Conservation (phyloP, 208 protist species). For the Acanthamoeba divionensis region DNA sequence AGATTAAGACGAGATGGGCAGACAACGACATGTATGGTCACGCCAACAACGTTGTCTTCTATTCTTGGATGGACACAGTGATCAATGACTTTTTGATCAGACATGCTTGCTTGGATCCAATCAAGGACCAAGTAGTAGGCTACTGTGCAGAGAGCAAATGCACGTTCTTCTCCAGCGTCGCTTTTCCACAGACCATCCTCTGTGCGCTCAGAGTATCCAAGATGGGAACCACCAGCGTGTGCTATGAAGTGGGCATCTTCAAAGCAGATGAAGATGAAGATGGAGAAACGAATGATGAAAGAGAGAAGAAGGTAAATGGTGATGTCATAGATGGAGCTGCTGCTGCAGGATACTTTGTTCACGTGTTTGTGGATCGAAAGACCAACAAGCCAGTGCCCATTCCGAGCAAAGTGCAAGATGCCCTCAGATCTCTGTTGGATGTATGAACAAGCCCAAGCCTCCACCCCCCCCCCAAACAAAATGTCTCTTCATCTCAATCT, state of each 20-base stretch:
- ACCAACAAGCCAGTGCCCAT: neutral
- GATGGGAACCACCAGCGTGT: neutral
- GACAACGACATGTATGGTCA: constrained; percentile 22
- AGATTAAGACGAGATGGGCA: neutral
- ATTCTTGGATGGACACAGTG: constrained; percentile 1
- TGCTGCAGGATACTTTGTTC: neutral
- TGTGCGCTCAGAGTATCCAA: neutral
- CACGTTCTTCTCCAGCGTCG: neutral
- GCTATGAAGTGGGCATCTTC: constrained; percentile 15
- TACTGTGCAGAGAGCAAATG: neutral
- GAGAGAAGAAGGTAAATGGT: no score
- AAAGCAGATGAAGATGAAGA: neutral
- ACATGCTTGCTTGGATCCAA: neutral
- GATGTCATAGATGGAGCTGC: no score
- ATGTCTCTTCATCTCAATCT: no score
- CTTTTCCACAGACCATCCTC: neutral
- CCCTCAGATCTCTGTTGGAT: no score
- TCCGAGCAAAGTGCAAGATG: neutral
- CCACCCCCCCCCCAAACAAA: no score
- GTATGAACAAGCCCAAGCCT: no score
- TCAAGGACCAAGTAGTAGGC: neutral
- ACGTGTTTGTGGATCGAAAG: neutral
- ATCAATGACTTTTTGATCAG: constrained; percentile 7
- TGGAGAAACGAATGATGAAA: no score
- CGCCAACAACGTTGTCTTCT: constrained; percentile 10